A percentile compares a stretch with the other conserved stretches of the same genome.
These are phyloP conservation scores for Claviceps digitariae DNA, from an alignment of 2,329 filamentous ascomycete genomes.

Conservation along the genomic window DNA sequence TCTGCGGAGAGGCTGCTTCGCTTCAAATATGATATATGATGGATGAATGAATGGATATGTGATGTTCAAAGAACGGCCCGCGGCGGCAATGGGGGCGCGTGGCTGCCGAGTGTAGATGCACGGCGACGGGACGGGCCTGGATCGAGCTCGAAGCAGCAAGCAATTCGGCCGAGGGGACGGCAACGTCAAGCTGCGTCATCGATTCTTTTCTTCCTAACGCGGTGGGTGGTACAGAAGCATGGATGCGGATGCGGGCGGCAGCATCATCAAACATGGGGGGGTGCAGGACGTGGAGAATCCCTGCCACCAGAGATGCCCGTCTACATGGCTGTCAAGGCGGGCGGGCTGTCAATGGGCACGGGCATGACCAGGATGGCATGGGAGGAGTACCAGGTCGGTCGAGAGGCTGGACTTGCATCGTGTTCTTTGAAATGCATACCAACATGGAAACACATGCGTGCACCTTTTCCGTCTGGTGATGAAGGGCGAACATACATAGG, in stretches of 20 bases:
- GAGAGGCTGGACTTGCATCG: no score
- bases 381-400: no score
- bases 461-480: no score
- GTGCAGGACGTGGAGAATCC: conserved; percentile 32
- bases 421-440: no score
- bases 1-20: conserved; percentile 18
- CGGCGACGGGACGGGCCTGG: conserved; percentile 29
- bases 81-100: not conserved
- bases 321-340: conserved; percentile 40
- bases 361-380: conserved; percentile 41
- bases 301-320: conserved; percentile 29
- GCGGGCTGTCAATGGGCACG: no score
- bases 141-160: conserved; percentile 19
- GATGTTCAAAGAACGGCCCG: no score
- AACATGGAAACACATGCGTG: no score
- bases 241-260: conserved; percentile 32
- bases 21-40: no score
- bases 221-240: conserved; percentile 34
- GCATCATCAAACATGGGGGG: conserved; percentile 41
- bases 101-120: conserved; percentile 23
- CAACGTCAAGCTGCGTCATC: conserved; percentile 29
- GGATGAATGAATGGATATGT: no score
- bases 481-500: no score
- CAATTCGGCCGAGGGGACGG: conserved; percentile 30
- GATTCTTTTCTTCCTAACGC: conserved; percentile 59